A percentile compares a stretch with the other conserved stretches of the same genome.
Evolutionary conservation across 2,329 filamentous ascomycete species (phyloP).

Genomic region (Diplodia seriata): DNA sequence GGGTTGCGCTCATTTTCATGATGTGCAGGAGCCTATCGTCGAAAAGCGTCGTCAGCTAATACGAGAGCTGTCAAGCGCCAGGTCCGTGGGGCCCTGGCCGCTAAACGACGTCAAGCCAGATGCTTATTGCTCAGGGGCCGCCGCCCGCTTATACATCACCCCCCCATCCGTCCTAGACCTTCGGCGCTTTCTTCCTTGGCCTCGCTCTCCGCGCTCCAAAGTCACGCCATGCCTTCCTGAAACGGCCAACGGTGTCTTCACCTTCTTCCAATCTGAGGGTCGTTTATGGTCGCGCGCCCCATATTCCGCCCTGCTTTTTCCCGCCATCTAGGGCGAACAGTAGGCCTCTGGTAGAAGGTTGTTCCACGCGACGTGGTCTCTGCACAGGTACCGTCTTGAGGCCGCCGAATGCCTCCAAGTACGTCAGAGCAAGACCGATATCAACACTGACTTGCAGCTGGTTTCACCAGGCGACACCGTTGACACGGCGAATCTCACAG

Average conservation of each 20-base stretch:
- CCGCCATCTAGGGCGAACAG: background rate
- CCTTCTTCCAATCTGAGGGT: background rate
- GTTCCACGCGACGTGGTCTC: slow-evolving; percentile 11
- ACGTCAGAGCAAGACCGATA: slow-evolving; percentile 24
- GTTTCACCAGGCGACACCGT: slow-evolving; percentile 26
- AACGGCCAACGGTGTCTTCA: slow-evolving; percentile 8
- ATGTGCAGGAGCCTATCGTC: slow-evolving; percentile 30
- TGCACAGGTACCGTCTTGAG: slow-evolving; percentile 24
- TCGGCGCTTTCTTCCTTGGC: slow-evolving; percentile 21
- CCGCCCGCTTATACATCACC: slow-evolving; percentile 19
- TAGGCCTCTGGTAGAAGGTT: slow-evolving; percentile 7
- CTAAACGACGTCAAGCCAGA: slow-evolving; percentile 8
- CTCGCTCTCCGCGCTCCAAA: background rate
- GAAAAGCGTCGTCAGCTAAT: slow-evolving; percentile 27
- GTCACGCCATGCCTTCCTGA: slow-evolving; percentile 29
- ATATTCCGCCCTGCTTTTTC: slow-evolving; percentile 10
- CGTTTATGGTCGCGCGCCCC: background rate
- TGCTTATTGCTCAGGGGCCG: slow-evolving; percentile 24
- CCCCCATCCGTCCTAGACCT: slow-evolving; percentile 7
- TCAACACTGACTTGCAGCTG: slow-evolving; percentile 26
- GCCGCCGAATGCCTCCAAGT: slow-evolving; percentile 14
- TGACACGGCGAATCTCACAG: slow-evolving; percentile 9
- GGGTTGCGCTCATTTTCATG: slow-evolving; percentile 17
- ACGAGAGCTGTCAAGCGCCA: slow-evolving; percentile 21
- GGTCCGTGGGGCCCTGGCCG: slow-evolving; percentile 14